Evolutionary conservation across 495 filamentous ascomycete species (phyloP), one percentile per base, ranked within the genome.

Genomic region (Lichina pygmaea): DNA sequence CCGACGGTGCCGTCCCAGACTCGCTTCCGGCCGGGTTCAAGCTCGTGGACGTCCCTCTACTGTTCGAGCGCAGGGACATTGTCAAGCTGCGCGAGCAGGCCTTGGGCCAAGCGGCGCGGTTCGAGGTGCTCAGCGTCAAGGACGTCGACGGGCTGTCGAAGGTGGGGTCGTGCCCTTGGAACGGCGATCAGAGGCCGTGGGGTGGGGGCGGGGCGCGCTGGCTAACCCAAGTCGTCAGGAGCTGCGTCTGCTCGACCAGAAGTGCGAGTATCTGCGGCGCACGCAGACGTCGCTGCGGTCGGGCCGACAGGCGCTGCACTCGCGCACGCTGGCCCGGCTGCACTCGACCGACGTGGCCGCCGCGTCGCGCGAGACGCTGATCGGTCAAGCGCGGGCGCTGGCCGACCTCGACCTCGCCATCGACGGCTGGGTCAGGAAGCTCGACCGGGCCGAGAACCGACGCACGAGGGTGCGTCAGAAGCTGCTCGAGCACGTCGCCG

Each of bases 341-440:
- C 67, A 72, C 39, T 69, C 69, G 16, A 67, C 72, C 3, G 68
- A 71, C 34, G 63, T 65, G 12, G 68, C 73, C 34, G 72, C 65
- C 45, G 77, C 81, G 53, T 77, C 68, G 40, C 63, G 70, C 43
- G 78, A 81, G 38, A 69, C 63, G 41, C 67, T 83, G 44, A 62
- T 82, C 46, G 78, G 75, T 58, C 78, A 83, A 52, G 77, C 81
- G 54, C 77, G 81, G 54, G 72, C 77, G 7, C 62, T 83, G 17
- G 67, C 68, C 2, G 76, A 80, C 51, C 66, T 82, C 13, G 77
- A 83, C 50, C 55, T 62, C n/a, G 73, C 71, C 24, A 81, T 83
- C 50, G 78, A 82, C 50, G 74, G 78, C 51, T 83, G 78, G 75
- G 67, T 78, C 31, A 59, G 48, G 49, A 82, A 81, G 54, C 68